Evolutionary conservation across 1,284 basidiomycete species (phyloP).

Genomic region (Phellopilus nigrolimitatus): DNA sequence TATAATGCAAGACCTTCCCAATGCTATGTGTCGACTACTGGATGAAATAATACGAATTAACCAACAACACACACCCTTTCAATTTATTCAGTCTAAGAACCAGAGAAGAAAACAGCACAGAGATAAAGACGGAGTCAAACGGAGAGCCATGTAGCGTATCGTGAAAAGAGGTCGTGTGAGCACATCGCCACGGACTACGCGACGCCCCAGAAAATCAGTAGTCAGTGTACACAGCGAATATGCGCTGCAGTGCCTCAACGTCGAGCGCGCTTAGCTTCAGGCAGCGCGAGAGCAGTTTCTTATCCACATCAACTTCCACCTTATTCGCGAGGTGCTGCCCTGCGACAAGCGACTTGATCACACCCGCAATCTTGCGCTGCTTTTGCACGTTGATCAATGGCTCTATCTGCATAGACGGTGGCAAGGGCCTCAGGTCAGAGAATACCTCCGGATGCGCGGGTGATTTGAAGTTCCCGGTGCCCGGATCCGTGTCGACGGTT

Average conservation of each 20-base stretch:
- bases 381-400: slow-evolving; percentile 87
- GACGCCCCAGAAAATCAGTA: slow-evolving; percentile 7
- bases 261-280: slow-evolving; percentile 65
- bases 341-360: slow-evolving; percentile 71
- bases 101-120: background rate
- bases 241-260: slow-evolving; percentile 39
- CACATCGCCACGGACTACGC: background rate
- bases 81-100: background rate
- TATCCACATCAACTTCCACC: slow-evolving; percentile 64
- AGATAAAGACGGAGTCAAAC: background rate
- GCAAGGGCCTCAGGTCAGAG: slow-evolving; percentile 61
- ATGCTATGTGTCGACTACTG: background rate
- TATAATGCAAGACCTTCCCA: background rate
- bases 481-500: slow-evolving; percentile 58
- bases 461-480: slow-evolving; percentile 56
- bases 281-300: slow-evolving; percentile 70
- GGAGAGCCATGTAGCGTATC: background rate
- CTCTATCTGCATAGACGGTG: slow-evolving; percentile 71
- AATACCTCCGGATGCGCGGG: slow-evolving; percentile 76
- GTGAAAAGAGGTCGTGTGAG: background rate
- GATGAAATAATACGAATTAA: background rate
- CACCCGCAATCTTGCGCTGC: slow-evolving; percentile 71
- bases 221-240: slow-evolving; percentile 17
- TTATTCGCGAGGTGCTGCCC: slow-evolving; percentile 77
- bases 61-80: background rate